Base-by-base conservation (phyloP, 805 yeast genomes). In the Candida chilensis region DNA sequence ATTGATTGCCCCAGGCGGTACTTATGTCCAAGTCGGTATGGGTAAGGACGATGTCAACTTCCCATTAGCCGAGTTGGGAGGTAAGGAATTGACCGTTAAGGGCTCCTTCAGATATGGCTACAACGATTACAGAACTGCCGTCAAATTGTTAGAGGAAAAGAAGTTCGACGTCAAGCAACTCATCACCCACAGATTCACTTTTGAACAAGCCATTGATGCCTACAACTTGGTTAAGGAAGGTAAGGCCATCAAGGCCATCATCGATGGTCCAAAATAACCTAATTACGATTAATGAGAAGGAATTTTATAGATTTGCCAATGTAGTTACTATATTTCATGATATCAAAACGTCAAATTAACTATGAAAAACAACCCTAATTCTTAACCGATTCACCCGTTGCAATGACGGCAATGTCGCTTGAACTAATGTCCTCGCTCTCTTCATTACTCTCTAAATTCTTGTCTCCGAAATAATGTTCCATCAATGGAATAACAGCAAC, bases 21-120 rank as follows among this genome's bases (percentile, higher is more conserved):
- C 76, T 29, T 76, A 67, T 44, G 86, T 83, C 20, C 95, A 84
- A 54, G 90, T 83, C 20, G 96, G 95, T 26, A 82, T 82, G 75
- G 90, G 94, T 16, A 71, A 68, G 26, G 78, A 74, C 25, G 64
- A 70, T 27, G 66, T 83, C 36, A 65, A 67, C 34, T 78, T 86
- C 68, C 95, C 95, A 33, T 71, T 86, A 44, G 72, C 82, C 5
- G 73, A 67, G 36, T 58, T 85, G 32, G 72, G 78, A 27, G 71
- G 71, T 38, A 79, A 75, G 45, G 95, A 86, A 51, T 52, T 82
- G 36, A 62, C 69, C 1, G 62, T 81, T 41, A 74, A 67, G 43
- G 95, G 95, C 15, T 72, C 78, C 25, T 84, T 85, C 69, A 71
- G 96, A 52, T 86, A 86, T 57, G 73, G 73, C 29, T 76, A 70